These are phyloP conservation scores for Tilletia horrida DNA, from an alignment of 1,284 basidiomycete genomes.

Conservation along the genomic window DNA sequence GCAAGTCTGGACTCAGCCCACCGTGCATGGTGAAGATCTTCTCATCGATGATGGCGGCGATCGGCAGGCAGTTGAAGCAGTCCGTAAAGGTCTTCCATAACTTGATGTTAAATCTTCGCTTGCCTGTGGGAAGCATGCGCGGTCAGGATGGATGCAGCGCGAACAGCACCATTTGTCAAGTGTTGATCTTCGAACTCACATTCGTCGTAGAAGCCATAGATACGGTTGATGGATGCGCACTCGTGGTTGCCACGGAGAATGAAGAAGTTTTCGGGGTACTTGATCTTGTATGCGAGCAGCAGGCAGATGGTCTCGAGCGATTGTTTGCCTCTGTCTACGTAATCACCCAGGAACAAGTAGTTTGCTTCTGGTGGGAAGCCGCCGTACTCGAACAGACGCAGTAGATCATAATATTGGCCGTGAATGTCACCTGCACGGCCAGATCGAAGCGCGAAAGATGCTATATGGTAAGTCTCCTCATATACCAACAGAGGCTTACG, in stretches of 20 bases:
- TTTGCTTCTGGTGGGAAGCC: conserved; percentile 94
- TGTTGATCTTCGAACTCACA: conserved; percentile 62
- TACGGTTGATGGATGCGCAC: conserved; percentile 89
- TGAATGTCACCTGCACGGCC: conserved; percentile 76
- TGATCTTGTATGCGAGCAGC: conserved; percentile 91
- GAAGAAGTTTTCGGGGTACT: conserved; percentile 97
- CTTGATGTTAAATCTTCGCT: conserved; percentile 96
- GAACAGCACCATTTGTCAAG: no score
- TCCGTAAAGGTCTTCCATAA: conserved; percentile 97
- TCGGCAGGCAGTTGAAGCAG: conserved; percentile 92
- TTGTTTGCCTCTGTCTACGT: conserved; percentile 92
- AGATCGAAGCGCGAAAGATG: neutral
- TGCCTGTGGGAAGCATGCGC: conserved; percentile 62
- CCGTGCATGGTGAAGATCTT: conserved; percentile 90
- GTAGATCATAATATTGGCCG: conserved; percentile 89
- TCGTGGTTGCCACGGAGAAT: conserved; percentile 91
- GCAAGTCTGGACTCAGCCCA: conserved; percentile 88
- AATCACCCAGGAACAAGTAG: conserved; percentile 92
- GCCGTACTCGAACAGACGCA: conserved; percentile 89
- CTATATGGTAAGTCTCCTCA: neutral
- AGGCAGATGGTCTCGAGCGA: conserved; percentile 84
- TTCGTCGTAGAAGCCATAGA: conserved; percentile 96
- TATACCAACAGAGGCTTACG: neutral
- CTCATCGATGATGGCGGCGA: conserved; percentile 93
- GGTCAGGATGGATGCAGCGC: neutral